Evolutionary conservation across 257 asterid species (phyloP), one percentile per base, ranked within the genome.

Genomic region (Pogostemon cablin): DNA sequence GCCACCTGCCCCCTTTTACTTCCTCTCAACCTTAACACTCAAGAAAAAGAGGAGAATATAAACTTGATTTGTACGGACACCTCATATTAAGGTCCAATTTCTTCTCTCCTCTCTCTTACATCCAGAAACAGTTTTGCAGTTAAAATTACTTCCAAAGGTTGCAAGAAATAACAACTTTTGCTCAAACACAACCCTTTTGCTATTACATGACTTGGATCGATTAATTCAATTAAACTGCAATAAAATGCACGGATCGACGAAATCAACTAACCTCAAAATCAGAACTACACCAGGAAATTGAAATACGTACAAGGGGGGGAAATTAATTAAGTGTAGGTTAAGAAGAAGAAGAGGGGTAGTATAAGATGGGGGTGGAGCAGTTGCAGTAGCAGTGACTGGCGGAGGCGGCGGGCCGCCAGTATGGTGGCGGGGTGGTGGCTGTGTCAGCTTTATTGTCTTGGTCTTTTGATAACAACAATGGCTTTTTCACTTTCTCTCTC

Each of bases 391-490:
- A 25, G 9, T 57, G 37, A 15, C 62, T 42, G 59, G 38, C 10
- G 34, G 69, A 35, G 74, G 67, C 79, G 62, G 74, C 78, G 68
- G 75, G 41, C 32, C 5, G 65, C 54, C 73, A n/a, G 73, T 62
- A 2, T 38, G 62, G 48, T 49, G 79, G 65, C 49, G 65, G 61
- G 67, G 63, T 75, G 81, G 79, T 71, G 76, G 77, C 72, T 58
- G 77, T 65, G 75, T 44, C 84, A 73, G 79, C 75, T 72, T 80
- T 76, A 73, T 77, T 73, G 81, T 80, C 81, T 58, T 39, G 62
- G 61, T 61, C 70, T 56, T 71, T 71, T 32, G 75, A 72, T 63
- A 55, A 54, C 76, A 74, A 71, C 62, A 12, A 66, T 72, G 37
- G 60, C 42, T 47, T 37, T 55, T 37, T 15, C 43, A 41, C 38